Base-by-base conservation (phyloP, 352 stramenopile genomes). In the Hyaloperonospora brassicae region DNA sequence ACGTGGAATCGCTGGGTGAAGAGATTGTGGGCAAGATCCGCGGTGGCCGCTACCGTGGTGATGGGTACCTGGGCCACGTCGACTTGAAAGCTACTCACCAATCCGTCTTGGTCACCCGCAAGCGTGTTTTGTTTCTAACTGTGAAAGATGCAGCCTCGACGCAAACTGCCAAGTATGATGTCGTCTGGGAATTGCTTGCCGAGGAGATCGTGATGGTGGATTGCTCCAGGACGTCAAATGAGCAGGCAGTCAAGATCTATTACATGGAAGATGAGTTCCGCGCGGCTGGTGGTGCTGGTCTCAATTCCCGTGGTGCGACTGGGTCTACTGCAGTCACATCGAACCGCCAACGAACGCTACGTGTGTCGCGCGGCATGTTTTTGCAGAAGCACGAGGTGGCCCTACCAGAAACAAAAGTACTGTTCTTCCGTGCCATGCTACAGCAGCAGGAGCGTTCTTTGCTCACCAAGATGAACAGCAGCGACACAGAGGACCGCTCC, bases 1-100 rank as follows among this genome's bases (percentile, higher is more conserved):
- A 92, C 49, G 76, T 95, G 23, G 80, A 95, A 50, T 88, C 84
- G 1, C 72, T 89, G n/a, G 84, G 84, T 1, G 84, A 95, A 63
- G 84, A 95, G 50, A 83, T 95, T 47, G 80, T 93, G 34, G 69
- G 79, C 41, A 90, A 88, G 46, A 71, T 95, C 6, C 76, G 76
- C 10, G 82, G 80, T 42, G 82, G 79, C 10, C 72, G 79, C n/a
- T 90, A 89, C 43, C 80, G 82, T 36, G 57, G 52, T 14, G 84
- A 95, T 52, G 81, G 82, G 30, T 95, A 95, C 46, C 47, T 95
- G 24, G 84, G 84, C 12, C 80, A 95, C 45, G 70, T 92, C 2
- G 78, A 91, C 35, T 52, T 91, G 10, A 86, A 87, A 56, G 27
- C 43, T 6, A 64, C 56, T 34, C 79, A 87, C n/a, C 83, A 93